Evolutionary conservation across 768 basidiomycete species (phyloP).

Genomic region (Paxillus rubicundulus): DNA sequence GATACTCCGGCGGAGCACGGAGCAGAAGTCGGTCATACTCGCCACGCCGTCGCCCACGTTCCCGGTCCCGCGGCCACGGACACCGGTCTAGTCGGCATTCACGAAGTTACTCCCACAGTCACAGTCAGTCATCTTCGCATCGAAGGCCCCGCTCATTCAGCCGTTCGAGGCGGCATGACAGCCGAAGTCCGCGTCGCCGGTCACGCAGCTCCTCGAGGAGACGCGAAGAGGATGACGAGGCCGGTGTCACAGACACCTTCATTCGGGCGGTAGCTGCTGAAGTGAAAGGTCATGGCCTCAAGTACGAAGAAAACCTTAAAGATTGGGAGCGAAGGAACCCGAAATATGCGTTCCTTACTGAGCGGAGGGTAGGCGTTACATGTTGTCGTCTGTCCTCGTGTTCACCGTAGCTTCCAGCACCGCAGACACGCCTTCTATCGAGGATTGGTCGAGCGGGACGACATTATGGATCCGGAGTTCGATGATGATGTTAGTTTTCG

Average conservation of each 20-base stretch:
- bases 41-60: constrained; percentile 26
- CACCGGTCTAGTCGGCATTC: constrained; percentile 24
- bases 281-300: constrained; percentile 74
- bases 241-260: constrained; percentile 76
- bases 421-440: constrained; percentile 70
- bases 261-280: constrained; percentile 84
- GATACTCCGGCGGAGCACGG: constrained; percentile 22
- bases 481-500: constrained; percentile 66
- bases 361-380: constrained; percentile 46
- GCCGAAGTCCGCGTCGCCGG: constrained; percentile 48
- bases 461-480: constrained; percentile 62
- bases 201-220: constrained; percentile 32
- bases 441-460: constrained; percentile 60
- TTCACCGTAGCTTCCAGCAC: constrained; percentile 44
- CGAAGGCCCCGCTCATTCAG: constrained; percentile 49
- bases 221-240: constrained; percentile 53
- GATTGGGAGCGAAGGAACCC: constrained; percentile 78
- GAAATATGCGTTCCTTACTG: constrained; percentile 76
- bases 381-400: neutral
- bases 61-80: constrained; percentile 31
- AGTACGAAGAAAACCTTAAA: constrained; percentile 71
- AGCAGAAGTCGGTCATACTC: constrained; percentile 28
- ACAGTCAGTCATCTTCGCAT: constrained; percentile 38
- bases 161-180: constrained; percentile 41
- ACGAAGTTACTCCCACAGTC: constrained; percentile 26